Conservation (phyloP, 2,329 filamentous ascomycete species). For the Penicillium sp. region DNA sequence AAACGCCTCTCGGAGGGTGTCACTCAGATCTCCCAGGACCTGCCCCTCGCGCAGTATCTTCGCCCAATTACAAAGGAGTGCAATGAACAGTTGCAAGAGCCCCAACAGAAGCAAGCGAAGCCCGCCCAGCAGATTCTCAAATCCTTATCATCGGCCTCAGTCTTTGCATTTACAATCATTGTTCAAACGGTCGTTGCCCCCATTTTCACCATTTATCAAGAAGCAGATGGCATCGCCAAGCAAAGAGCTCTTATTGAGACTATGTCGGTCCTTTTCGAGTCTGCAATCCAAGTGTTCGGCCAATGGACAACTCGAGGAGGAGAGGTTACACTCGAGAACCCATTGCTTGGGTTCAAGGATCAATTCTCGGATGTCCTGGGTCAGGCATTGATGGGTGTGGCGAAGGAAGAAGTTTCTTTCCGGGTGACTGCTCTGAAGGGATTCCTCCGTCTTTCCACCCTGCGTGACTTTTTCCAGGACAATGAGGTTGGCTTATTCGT, state of each 20-base stretch:
- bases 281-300: slow-evolving; percentile 61
- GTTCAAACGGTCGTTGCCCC: slow-evolving; percentile 61
- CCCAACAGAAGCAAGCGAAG: slow-evolving; percentile 69
- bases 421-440: slow-evolving; percentile 53
- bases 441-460: slow-evolving; percentile 50
- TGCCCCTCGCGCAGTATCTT: slow-evolving; percentile 58
- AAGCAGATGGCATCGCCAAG: slow-evolving; percentile 64
- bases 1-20: slow-evolving; percentile 56
- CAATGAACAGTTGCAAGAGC: slow-evolving; percentile 68
- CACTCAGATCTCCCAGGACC: slow-evolving; percentile 43
- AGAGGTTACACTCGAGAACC: slow-evolving; percentile 45
- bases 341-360: slow-evolving; percentile 54
- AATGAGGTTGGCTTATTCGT: slow-evolving; percentile 58
- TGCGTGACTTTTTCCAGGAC: slow-evolving; percentile 54
- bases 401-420: slow-evolving; percentile 57
- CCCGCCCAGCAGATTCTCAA: slow-evolving; percentile 65
- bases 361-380: slow-evolving; percentile 59
- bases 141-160: slow-evolving; percentile 59
- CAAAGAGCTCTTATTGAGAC: slow-evolving; percentile 66
- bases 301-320: slow-evolving; percentile 55
- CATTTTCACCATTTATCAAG: slow-evolving; percentile 63
- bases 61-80: slow-evolving; percentile 68
- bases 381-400: slow-evolving; percentile 56
- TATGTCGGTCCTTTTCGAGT: slow-evolving; percentile 60
- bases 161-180: slow-evolving; percentile 58